Conservation (phyloP, 768 basidiomycete genomes). For the Mycena vitilis region DNA sequence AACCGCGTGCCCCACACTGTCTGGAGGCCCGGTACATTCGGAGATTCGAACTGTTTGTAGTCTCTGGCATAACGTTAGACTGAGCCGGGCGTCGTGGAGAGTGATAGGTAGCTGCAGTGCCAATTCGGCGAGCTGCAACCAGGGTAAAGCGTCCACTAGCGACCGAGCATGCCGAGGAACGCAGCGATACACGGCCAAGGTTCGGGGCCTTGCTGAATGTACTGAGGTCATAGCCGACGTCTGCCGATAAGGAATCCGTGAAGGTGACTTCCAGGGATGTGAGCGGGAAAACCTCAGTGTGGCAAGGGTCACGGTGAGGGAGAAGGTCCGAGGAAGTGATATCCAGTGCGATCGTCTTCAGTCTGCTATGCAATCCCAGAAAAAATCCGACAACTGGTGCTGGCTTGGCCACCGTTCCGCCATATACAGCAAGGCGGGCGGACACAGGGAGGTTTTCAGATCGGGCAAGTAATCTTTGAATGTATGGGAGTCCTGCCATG, state of each 20-base stretch:
- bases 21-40: not conserved
- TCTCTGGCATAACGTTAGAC: not conserved
- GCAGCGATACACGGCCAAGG: not conserved
- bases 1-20: not conserved
- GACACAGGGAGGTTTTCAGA: not conserved
- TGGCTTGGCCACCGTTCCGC: not conserved
- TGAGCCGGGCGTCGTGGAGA: not conserved
- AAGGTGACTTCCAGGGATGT: not conserved
- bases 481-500: not conserved
- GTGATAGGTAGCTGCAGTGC: not conserved
- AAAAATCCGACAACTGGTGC: not conserved
- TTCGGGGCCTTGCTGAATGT: not conserved
- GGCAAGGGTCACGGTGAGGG: not conserved
- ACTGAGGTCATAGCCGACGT: not conserved
- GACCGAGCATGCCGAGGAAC: not conserved
- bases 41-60: not conserved
- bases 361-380: not conserved
- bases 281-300: not conserved
- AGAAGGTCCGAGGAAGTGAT: not conserved
- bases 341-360: not conserved
- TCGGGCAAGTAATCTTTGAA: not conserved
- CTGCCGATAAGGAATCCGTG: not conserved
- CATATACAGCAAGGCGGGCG: not conserved
- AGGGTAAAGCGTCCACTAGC: not conserved
- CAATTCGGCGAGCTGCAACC: not conserved